These are phyloP conservation scores for Panicum hallii DNA, from an alignment of 202 grass and related monocot species.

Conservation along the genomic window DNA sequence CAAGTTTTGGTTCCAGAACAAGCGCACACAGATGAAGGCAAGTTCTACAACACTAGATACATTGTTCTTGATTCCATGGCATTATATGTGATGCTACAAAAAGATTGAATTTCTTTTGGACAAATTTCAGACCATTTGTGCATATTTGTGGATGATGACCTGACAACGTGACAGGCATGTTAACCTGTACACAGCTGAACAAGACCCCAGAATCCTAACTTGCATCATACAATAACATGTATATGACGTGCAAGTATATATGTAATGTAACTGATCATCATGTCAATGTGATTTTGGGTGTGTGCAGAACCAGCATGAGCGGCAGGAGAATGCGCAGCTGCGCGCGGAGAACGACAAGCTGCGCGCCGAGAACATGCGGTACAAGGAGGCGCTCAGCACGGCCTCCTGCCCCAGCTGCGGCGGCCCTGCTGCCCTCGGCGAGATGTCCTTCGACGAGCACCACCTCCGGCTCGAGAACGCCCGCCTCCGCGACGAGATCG, in stretches of 20 bases:
- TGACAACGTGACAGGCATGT: background rate
- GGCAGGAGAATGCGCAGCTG: slow-evolving; percentile 74
- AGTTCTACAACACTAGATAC: background rate
- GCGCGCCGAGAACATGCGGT: slow-evolving; percentile 72
- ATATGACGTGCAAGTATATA: background rate
- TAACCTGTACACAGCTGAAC: background rate
- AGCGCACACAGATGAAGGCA: slow-evolving; percentile 95
- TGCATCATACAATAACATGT: background rate
- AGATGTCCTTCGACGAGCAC: slow-evolving; percentile 99
- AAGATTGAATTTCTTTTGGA: background rate
- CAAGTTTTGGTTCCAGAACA: slow-evolving; percentile 98
- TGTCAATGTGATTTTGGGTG: slow-evolving; percentile 11
- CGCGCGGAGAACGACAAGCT: slow-evolving; percentile 84
- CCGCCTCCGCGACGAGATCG: slow-evolving; percentile 87
- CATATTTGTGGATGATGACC: no score
- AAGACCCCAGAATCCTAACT: background rate
- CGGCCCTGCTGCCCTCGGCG: slow-evolving; percentile 71
- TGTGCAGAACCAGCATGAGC: slow-evolving; percentile 80
- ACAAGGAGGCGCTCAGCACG: slow-evolving; percentile 77
- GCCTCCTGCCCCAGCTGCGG: slow-evolving; percentile 92
- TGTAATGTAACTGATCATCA: background rate
- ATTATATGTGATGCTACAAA: background rate
- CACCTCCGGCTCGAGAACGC: slow-evolving; percentile 86
- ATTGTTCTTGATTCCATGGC: background rate
- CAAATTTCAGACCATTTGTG: background rate